Percentiles rank a stretch among this genome's conserved stretches.
Evolutionary conservation across 805 yeast species (phyloP).

Genomic region (Myxozyma kluyveri): DNA sequence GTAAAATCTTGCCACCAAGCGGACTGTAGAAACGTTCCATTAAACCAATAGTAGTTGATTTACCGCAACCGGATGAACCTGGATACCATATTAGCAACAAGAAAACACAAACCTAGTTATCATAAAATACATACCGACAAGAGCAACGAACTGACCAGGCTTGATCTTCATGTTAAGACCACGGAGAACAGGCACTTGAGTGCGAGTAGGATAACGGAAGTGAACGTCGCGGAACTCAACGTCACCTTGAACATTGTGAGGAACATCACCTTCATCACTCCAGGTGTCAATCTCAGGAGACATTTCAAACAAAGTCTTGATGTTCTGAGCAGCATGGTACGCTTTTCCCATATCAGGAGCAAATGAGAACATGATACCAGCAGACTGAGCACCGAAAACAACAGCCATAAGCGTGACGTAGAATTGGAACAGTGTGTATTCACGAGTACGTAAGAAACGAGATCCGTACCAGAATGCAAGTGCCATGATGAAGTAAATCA

Average conservation of each 20-base stretch:
- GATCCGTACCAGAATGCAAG: conserved; percentile 48
- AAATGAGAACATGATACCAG: conserved; percentile 45
- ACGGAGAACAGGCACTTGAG: conserved; percentile 34
- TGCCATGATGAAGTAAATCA: conserved; percentile 44
- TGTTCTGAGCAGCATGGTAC: conserved; percentile 40
- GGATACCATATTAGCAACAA: not conserved
- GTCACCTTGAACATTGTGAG: conserved; percentile 44
- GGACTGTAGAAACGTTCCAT: conserved; percentile 55
- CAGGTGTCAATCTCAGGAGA: conserved; percentile 41
- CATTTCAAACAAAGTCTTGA: conserved; percentile 37
- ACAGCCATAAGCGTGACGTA: conserved; percentile 44
- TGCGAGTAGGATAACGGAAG: conserved; percentile 38
- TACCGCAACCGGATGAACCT: conserved; percentile 59
- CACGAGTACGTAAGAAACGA: conserved; percentile 37
- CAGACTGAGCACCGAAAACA: conserved; percentile 45
- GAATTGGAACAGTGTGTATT: conserved; percentile 39
- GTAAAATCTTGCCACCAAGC: conserved; percentile 47
- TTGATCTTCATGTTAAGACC: conserved; percentile 45
- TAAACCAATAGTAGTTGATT: conserved; percentile 48
- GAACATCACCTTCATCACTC: conserved; percentile 35
- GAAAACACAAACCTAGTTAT: not conserved
- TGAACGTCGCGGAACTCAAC: conserved; percentile 47
- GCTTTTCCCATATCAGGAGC: conserved; percentile 49
- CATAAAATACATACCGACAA: conserved; percentile 59
- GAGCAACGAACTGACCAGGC: conserved; percentile 81